Base-by-base conservation (phyloP, 129 eudicot species). In the Lactuca sativa region DNA sequence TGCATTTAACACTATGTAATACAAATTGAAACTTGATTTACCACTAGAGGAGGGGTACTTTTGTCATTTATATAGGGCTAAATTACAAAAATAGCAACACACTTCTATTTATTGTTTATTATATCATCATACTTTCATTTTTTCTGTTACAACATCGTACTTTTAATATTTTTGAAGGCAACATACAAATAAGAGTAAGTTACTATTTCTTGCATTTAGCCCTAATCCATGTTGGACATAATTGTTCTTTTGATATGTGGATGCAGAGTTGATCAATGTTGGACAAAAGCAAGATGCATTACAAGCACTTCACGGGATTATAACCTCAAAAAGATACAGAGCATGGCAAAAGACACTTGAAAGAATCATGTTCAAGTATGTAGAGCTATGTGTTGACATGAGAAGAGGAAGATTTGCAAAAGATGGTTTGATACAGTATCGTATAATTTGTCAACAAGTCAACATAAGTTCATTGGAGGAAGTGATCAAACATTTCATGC, bases 261-360 rank as follows among this genome's bases (percentile, higher is more conserved):
- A 47, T 4, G 62, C 85, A 90, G 97, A 87, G 69, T 56, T 90
- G 81, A 90, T 90, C 7, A 90, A 87, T 77, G 97, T 90, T 55
- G 95, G 89, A 7, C 91, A 90, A 58, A 82, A 87, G 66, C 86
- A 82, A 72, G 91, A 82, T 68, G 97, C 97, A 2, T 67, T 90
- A 33, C 86, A 84, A 63, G 81, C 86, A 1, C 91, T 90, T 68
- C 97, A 82, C 40, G 81, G 79, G 69, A 76, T 84, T 59, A 86
- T 86, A 34, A 84, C 93, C 38, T 84, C 97, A 4, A 84, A 77
- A 80, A 85, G 95, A 86, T 75, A 85, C 21, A 63, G 91, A 14
- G 86, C 91, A 62, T 90, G 97, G 97, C 89, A 86, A 69, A 90
- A 80, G 71, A 83, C 95, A 6, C 88, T 80, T 11, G 95, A 90